Evolutionary conservation across 1,284 basidiomycete genomes (phyloP).

Genomic region (Exobasidium rhododendri): DNA sequence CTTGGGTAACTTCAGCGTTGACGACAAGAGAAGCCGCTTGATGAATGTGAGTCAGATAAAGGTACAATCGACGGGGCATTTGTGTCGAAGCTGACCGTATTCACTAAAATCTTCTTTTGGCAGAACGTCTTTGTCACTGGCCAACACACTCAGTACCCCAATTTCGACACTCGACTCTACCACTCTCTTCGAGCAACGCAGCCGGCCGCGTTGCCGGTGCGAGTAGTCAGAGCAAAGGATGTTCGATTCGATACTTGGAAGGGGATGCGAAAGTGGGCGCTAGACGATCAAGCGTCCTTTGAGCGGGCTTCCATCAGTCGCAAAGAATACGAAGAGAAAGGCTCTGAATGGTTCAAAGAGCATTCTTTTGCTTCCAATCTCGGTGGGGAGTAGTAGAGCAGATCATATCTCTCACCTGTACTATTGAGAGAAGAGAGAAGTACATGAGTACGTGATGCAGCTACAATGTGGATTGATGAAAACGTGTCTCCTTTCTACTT

Average conservation of each 20-base stretch:
- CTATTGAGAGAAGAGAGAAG: background rate
- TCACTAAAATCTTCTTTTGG: background rate
- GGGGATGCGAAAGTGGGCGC: conserved; percentile 84
- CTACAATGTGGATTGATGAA: too few species aligned
- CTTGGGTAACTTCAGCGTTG: conserved; percentile 71
- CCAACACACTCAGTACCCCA: conserved; percentile 71
- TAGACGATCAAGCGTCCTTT: conserved; percentile 24
- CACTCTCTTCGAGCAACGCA: conserved; percentile 56
- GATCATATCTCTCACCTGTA: background rate
- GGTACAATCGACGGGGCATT: conserved; percentile 36
- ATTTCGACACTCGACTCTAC: conserved; percentile 69
- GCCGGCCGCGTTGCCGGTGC: conserved; percentile 29
- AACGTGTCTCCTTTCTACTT: too few species aligned
- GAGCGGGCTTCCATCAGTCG: conserved; percentile 64
- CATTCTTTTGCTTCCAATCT: conserved; percentile 55
- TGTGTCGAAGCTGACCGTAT: conserved; percentile 2
- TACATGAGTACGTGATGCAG: too few species aligned
- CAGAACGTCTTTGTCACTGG: conserved; percentile 85
- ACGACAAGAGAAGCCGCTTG: conserved; percentile 65
- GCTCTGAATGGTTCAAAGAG: conserved; percentile 68
- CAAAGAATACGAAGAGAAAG: conserved; percentile 86
- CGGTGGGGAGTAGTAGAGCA: background rate
- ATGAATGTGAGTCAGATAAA: conserved; percentile 58
- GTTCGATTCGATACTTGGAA: conserved; percentile 79
- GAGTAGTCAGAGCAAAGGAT: conserved; percentile 62